Percentiles rank a stretch among this genome's conserved stretches.
These are phyloP conservation scores for Pachysandra terminalis DNA, from an alignment of 164 flowering plant genomes.

Conservation along the genomic window DNA sequence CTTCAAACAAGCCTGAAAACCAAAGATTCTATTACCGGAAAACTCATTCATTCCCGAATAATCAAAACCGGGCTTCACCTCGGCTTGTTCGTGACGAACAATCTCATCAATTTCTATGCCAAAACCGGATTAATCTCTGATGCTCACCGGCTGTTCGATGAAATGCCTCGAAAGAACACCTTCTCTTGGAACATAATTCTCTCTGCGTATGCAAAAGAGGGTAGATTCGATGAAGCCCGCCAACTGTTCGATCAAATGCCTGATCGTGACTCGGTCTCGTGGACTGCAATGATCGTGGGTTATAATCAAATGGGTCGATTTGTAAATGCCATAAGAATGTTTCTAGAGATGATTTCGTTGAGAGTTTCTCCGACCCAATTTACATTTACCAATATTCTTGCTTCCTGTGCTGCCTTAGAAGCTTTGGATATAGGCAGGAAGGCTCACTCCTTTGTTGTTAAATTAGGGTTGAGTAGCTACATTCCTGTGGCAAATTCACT, in stretches of 20 bases:
- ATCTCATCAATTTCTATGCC: conserved; percentile 56
- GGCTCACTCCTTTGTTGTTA: conserved; percentile 70
- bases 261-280: conserved; percentile 71
- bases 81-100: conserved; percentile 60
- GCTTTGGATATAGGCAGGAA: conserved; percentile 50
- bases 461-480: conserved; percentile 51
- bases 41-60: conserved; percentile 50
- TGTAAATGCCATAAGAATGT: conserved; percentile 40
- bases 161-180: conserved; percentile 27
- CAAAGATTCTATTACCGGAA: conserved; percentile 35
- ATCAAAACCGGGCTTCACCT: conserved; percentile 55
- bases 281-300: conserved; percentile 80
- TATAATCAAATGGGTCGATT: conserved; percentile 55
- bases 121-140: conserved; percentile 40
- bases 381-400: conserved; percentile 66
- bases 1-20: conserved; percentile 48
- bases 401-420: conserved; percentile 57
- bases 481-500: conserved; percentile 70
- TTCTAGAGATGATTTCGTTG: conserved; percentile 50
- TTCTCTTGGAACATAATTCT: conserved; percentile 38
- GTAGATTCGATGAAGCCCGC: conserved; percentile 37
- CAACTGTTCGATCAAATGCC: conserved; percentile 49
- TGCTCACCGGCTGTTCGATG: conserved; percentile 25
- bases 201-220: conserved; percentile 65
- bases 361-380: conserved; percentile 52